These are phyloP conservation scores for Backusella morwellensis DNA, from an alignment of 192 early-diverging fungal species.

Conservation along the genomic window DNA sequence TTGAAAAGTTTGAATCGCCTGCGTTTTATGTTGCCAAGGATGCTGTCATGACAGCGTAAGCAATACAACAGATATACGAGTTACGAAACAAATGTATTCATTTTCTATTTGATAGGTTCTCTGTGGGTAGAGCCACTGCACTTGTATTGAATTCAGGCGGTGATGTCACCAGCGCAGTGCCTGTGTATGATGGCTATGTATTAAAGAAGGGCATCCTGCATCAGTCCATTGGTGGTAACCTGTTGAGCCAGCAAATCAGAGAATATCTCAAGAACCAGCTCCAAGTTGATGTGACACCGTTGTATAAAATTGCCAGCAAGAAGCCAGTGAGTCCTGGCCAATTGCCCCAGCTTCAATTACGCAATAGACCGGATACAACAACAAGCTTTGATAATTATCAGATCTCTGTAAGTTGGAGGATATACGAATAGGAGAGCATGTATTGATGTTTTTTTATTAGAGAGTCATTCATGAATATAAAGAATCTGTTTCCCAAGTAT, in stretches of 20 bases:
- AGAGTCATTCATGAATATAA: constrained; percentile 90
- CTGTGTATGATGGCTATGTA: constrained; percentile 95
- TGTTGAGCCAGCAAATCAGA: constrained; percentile 75
- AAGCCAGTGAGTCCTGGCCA: constrained; percentile 65
- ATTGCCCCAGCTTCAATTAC: constrained; percentile 51
- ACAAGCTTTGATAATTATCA: constrained; percentile 71
- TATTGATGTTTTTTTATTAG: constrained; percentile 27
- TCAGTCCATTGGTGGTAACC: constrained; percentile 78
- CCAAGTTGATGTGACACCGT: constrained; percentile 69
- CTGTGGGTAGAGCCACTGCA: constrained; percentile 82
- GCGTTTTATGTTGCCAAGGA: constrained; percentile 93
- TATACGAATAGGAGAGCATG: too few relatives aligned
- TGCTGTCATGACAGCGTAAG: constrained; percentile 88
- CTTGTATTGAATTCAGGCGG: constrained; percentile 95
- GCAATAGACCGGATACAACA: constrained; percentile 57
- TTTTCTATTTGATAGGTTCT: constrained; percentile 57
- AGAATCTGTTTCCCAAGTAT: constrained; percentile 87
- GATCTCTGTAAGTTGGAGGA: constrained; percentile 50
- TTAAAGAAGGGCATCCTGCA: constrained; percentile 80
- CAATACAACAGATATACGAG: not conserved
- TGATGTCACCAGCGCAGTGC: constrained; percentile 80
- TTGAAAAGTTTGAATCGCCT: constrained; percentile 89
- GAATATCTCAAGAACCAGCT: constrained; percentile 54
- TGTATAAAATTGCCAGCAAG: constrained; percentile 82
- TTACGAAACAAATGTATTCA: not conserved